A percentile compares a stretch with the other conserved stretches of the same genome.
These are phyloP conservation scores for Arabis hirsuta DNA, from an alignment of 345 rosid genomes.

Conservation along the genomic window DNA sequence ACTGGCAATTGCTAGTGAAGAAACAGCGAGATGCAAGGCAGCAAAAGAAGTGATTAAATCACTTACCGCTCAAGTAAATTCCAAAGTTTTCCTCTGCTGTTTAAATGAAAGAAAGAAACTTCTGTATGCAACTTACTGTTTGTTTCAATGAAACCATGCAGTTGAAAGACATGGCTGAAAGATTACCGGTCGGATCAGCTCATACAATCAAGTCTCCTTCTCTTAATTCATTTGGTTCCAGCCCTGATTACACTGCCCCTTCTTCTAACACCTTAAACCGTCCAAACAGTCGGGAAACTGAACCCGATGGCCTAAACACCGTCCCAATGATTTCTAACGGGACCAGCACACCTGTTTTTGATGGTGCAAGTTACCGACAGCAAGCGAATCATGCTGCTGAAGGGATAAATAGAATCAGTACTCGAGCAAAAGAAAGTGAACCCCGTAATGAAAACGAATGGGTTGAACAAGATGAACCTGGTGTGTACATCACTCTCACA, in stretches of 20 bases:
- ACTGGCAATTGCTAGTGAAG: slow-evolving; percentile 82
- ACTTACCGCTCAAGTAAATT: slow-evolving; percentile 89
- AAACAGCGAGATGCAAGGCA: slow-evolving; percentile 93
- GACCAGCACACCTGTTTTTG: slow-evolving; percentile 51
- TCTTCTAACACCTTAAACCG: slow-evolving; percentile 52
- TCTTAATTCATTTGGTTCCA: slow-evolving; percentile 58
- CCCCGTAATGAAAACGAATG: slow-evolving; percentile 51
- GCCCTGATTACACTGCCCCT: slow-evolving; percentile 55
- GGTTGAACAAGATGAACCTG: slow-evolving; percentile 99
- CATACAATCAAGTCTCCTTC: slow-evolving; percentile 61
- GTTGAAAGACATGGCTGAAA: slow-evolving; percentile 95
- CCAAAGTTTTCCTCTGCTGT: not conserved
- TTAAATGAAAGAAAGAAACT: not conserved
- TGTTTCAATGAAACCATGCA: slow-evolving; percentile 40
- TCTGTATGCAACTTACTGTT: not conserved
- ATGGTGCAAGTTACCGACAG: slow-evolving; percentile 44
- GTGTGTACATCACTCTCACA: slow-evolving; percentile 92
- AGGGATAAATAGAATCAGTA: slow-evolving; percentile 61
- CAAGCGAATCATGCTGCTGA: slow-evolving; percentile 57
- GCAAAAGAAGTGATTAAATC: slow-evolving; percentile 99
- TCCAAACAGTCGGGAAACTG: slow-evolving; percentile 57
- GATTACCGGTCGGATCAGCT: slow-evolving; percentile 70
- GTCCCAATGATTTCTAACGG: slow-evolving; percentile 56
- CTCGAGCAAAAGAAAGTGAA: slow-evolving; percentile 63
- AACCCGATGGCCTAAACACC: slow-evolving; percentile 47